Evolutionary conservation across 1,139 yeast genomes (phyloP).

Genomic region (Maudiozyma humilis): DNA sequence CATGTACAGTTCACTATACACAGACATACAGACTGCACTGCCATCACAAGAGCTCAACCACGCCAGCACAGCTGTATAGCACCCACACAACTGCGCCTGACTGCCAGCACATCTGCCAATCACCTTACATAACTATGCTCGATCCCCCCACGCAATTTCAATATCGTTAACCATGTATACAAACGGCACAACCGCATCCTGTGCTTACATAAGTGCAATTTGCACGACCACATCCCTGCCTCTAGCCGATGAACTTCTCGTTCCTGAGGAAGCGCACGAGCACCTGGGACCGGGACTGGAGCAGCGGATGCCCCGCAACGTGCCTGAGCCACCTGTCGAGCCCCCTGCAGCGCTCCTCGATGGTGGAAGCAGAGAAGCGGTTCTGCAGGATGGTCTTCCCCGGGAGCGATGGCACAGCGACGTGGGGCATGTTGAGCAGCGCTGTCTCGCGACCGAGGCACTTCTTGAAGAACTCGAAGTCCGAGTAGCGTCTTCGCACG

Average conservation of each 20-base stretch:
- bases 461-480: constrained; percentile 68
- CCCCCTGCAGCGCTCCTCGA: constrained; percentile 77
- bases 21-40: no score
- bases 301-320: constrained; percentile 88
- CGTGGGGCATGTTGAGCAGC: constrained; percentile 37
- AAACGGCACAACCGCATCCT: no score
- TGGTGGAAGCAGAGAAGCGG: constrained; percentile 74
- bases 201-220: no score
- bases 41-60: no score
- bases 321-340: constrained; percentile 68
- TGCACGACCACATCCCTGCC: no score
- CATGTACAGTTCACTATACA: no score
- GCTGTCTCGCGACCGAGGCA: constrained; percentile 51
- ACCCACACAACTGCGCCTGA: no score
- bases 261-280: constrained; percentile 82
- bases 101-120: no score
- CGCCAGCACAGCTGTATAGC: no score
- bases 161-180: no score
- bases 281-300: constrained; percentile 83
- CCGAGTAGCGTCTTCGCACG: constrained; percentile 83
- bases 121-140: no score
- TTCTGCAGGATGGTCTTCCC: constrained; percentile 66
- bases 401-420: constrained; percentile 79
- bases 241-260: constrained; percentile 37
- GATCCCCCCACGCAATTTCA: no score